These are phyloP conservation scores for Kodamaea plutei DNA, from an alignment of 1,139 yeast genomes.

Conservation along the genomic window DNA sequence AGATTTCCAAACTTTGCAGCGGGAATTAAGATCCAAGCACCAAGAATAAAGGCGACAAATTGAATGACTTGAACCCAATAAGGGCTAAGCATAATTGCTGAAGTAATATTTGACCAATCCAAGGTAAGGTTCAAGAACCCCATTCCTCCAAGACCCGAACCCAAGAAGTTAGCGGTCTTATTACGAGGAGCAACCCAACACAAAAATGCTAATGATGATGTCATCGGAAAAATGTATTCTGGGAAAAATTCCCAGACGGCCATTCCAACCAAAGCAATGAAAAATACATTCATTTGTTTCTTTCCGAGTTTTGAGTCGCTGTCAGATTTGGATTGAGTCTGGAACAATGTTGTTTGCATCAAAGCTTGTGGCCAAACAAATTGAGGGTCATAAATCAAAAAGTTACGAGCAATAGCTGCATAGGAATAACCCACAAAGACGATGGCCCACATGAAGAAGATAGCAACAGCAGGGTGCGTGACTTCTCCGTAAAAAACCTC, in stretches of 20 bases:
- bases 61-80: conserved; percentile 21
- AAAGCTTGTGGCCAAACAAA: conserved; percentile 18
- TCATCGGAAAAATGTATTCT: conserved; percentile 17
- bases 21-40: conserved; percentile 20
- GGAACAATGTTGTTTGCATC: conserved; percentile 20
- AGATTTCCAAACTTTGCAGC: conserved; percentile 16
- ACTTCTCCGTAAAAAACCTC: conserved; percentile 15
- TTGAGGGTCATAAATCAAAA: conserved; percentile 15
- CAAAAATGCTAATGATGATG: conserved; percentile 17
- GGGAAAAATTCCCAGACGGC: conserved; percentile 25
- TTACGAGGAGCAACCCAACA: conserved; percentile 20
- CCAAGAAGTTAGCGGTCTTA: conserved; percentile 14
- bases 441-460: conserved; percentile 18
- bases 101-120: conserved; percentile 20
- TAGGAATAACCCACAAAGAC: conserved; percentile 20
- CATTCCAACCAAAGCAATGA: conserved; percentile 24
- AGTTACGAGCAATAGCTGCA: conserved; percentile 17
- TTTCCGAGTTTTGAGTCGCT: conserved; percentile 9
- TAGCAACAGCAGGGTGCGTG: conserved; percentile 13
- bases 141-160: conserved; percentile 22
- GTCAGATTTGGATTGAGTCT: conserved; percentile 13
- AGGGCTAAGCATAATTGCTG: conserved; percentile 18
- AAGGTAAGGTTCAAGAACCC: conserved; percentile 19
- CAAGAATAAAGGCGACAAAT: conserved; percentile 17
- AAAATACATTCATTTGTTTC: conserved; percentile 19